Percentiles rank a stretch among this genome's conserved stretches.
These are phyloP conservation scores for Penicillium odoratum DNA, from an alignment of 495 filamentous ascomycete species.

Conservation along the genomic window DNA sequence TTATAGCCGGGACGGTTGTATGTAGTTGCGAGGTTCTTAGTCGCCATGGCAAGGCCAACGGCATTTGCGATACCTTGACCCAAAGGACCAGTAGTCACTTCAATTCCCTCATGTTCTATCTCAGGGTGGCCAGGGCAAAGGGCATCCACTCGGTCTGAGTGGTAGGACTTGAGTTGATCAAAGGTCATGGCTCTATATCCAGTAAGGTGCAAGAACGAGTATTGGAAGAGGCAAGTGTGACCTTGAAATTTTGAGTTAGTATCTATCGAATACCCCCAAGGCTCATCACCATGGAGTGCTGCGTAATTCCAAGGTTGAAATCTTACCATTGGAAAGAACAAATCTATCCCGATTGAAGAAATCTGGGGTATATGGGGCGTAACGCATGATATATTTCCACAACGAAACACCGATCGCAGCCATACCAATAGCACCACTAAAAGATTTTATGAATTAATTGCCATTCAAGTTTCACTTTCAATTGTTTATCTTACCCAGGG, in stretches of 20 bases:
- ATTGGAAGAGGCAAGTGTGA: conserved; percentile 63
- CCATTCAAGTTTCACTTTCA: neutral
- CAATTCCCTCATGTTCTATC: conserved; percentile 60
- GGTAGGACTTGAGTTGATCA: conserved; percentile 61
- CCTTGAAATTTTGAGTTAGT: conserved; percentile 23
- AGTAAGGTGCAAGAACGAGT: conserved; percentile 55
- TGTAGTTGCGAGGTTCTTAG: conserved; percentile 49
- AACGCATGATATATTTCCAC: conserved; percentile 88
- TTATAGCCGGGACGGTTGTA: conserved; percentile 50
- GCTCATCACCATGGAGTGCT: too few relatives aligned
- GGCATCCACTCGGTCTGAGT: conserved; percentile 51
- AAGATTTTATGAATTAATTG: neutral
- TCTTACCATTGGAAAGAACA: conserved; percentile 63
- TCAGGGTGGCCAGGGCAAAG: conserved; percentile 62
- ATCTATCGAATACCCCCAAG: too few relatives aligned
- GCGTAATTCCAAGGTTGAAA: too few relatives aligned
- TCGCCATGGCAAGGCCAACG: conserved; percentile 56
- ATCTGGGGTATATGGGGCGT: conserved; percentile 88
- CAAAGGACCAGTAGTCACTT: conserved; percentile 61
- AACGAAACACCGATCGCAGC: conserved; percentile 86
- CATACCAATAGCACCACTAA: conserved; percentile 79
- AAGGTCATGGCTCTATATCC: conserved; percentile 61
- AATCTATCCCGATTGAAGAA: conserved; percentile 92
- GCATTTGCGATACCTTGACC: conserved; percentile 60
- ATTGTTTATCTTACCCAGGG: conserved; percentile 43